Conservation (phyloP, 148 eudicot species). For the Rhododendron simsii region DNA sequence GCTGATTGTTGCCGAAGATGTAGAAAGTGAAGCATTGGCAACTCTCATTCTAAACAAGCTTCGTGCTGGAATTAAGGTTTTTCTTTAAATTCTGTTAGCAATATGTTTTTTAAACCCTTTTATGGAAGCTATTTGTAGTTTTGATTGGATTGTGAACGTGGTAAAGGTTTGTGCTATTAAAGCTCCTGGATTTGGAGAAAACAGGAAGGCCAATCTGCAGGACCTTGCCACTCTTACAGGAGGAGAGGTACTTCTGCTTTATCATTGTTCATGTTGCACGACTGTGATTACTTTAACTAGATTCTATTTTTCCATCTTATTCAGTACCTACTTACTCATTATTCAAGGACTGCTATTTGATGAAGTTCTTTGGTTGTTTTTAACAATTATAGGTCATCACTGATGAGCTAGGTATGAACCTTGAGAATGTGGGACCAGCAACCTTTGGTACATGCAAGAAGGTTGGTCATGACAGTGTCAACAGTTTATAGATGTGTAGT, state of each 20-base stretch:
- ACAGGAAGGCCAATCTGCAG: conserved; percentile 62
- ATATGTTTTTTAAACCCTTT: neutral
- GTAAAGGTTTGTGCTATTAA: conserved; percentile 78
- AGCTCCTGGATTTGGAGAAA: conserved; percentile 95
- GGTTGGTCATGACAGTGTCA: conserved; percentile 24
- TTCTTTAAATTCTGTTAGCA: neutral
- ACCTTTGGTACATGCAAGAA: conserved; percentile 83
- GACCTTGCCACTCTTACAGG: conserved; percentile 85
- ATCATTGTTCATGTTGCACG: neutral
- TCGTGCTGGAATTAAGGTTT: conserved; percentile 86
- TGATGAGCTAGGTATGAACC: conserved; percentile 78
- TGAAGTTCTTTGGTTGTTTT: neutral
- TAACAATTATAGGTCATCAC: conserved; percentile 56
- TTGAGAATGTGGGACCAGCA: conserved; percentile 59
- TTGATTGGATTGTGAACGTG: neutral
- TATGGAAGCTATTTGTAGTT: neutral
- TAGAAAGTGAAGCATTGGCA: conserved; percentile 55
- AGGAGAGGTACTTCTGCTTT: conserved; percentile 42
- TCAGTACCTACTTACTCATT: neutral
- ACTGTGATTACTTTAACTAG: neutral
- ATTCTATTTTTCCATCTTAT: neutral
- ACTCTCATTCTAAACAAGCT: conserved; percentile 61
- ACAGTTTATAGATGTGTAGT: neutral
- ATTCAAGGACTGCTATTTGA: neutral
- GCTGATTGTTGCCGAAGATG: conserved; percentile 50